Conservation (phyloP, 257 asterid species). For the Verbena officinalis region DNA sequence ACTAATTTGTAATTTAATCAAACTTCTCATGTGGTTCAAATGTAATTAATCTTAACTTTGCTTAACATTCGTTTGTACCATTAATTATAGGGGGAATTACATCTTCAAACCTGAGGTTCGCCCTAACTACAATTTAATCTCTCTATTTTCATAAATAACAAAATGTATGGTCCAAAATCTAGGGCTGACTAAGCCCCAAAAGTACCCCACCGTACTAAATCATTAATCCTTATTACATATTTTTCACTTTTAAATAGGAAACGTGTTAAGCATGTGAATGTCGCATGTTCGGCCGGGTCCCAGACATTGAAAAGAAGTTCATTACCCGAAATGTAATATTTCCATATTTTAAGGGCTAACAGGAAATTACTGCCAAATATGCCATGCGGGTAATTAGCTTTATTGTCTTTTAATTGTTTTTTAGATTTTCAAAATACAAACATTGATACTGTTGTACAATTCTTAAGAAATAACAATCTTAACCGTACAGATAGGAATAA, state of each 20-base stretch:
- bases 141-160: no score
- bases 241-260: not conserved
- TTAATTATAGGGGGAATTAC: no score
- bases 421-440: not conserved
- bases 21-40: no score
- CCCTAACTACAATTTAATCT: no score
- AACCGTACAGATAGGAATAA: slow-evolving; percentile 10
- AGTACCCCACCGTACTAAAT: slow-evolving; percentile 18
- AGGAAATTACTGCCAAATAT: not conserved
- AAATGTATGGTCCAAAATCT: slow-evolving; percentile 10
- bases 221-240: slow-evolving; percentile 19
- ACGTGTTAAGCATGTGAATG: slow-evolving; percentile 35
- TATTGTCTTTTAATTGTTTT: not conserved
- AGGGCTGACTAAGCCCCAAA: slow-evolving; percentile 19
- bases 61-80: no score
- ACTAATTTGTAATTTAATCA: no score
- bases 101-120: no score
- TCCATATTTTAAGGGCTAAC: not conserved
- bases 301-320: not conserved
- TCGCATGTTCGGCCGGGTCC: slow-evolving; percentile 26
- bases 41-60: no score
- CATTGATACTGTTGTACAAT: no score
- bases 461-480: not conserved
- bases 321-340: not conserved
- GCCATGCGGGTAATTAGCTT: not conserved